These are phyloP conservation scores for Aureobasidium leucospermi DNA, from an alignment of 2,329 filamentous ascomycete species.

Conservation along the genomic window DNA sequence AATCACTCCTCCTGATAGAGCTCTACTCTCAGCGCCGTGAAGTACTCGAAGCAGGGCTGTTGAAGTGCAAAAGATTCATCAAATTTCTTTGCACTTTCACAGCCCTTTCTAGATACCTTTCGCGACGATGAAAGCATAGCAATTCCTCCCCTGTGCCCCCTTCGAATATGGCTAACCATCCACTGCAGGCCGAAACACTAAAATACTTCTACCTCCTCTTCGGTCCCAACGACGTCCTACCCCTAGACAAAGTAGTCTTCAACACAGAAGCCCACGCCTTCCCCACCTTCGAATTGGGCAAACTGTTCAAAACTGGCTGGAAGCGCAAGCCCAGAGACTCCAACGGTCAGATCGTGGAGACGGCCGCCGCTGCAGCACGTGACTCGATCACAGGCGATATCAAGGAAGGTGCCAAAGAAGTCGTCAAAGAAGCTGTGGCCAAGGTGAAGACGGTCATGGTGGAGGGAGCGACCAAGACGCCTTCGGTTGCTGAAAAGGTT, in stretches of 20 bases:
- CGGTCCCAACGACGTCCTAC: slow-evolving; percentile 71
- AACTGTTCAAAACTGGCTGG: slow-evolving; percentile 76
- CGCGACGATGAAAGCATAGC: too few relatives aligned
- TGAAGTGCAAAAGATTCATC: too few relatives aligned
- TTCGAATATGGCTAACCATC: too few relatives aligned
- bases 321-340: slow-evolving; percentile 55
- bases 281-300: slow-evolving; percentile 75
- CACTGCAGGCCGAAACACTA: slow-evolving; percentile 77
- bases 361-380: not conserved
- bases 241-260: slow-evolving; percentile 79
- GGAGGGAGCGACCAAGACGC: not conserved
- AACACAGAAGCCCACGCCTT: slow-evolving; percentile 95
- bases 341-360: slow-evolving; percentile 19
- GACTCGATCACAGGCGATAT: slow-evolving; percentile 2
- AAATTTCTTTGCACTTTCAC: too few relatives aligned
- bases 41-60: too few relatives aligned
- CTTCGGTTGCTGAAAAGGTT: not conserved
- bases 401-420: not conserved
- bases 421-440: not conserved
- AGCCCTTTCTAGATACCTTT: too few relatives aligned
- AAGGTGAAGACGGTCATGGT: not conserved
- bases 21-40: too few relatives aligned
- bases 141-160: too few relatives aligned
- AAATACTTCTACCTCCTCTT: slow-evolving; percentile 98
- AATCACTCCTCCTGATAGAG: too few relatives aligned